Percentiles rank a stretch among this genome's conserved stretches.
Conservation (phyloP, 2,329 filamentous ascomycete genomes). For the Chaetomium strumarium region DNA sequence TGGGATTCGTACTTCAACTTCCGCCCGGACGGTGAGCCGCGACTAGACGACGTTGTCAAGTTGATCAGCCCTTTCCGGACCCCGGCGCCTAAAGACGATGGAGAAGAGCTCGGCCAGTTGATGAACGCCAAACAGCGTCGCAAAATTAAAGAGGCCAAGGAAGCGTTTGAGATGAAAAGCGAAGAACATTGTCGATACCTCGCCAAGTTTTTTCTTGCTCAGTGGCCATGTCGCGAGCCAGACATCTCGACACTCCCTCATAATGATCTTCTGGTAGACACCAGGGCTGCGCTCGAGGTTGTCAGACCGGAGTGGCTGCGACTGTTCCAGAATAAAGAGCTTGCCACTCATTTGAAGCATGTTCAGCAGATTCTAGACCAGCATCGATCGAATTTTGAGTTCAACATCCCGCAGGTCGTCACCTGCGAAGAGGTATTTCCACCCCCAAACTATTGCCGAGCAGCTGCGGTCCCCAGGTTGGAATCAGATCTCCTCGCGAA, state of each 20-base stretch:
- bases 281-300: conserved; percentile 32
- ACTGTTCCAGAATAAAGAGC: conserved; percentile 42
- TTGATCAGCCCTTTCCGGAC: no score
- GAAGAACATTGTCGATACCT: conserved; percentile 33
- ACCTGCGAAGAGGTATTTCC: not conserved
- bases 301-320: conserved; percentile 43
- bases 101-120: no score
- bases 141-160: conserved; percentile 17
- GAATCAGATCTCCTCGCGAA: conserved; percentile 16
- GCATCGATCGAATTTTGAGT: conserved; percentile 24
- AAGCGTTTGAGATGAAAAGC: conserved; percentile 28
- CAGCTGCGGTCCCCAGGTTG: conserved; percentile 2
- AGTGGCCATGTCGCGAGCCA: conserved; percentile 38
- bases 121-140: no score
- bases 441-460: not conserved
- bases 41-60: no score
- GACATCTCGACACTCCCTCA: no score
- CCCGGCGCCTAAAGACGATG: no score
- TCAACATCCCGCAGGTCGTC: conserved; percentile 13
- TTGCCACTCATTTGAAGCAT: conserved; percentile 38
- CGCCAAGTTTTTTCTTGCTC: conserved; percentile 35
- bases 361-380: conserved; percentile 38
- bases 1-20: no score
- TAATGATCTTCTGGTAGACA: conserved; percentile 32
- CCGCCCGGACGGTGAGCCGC: no score